Percentiles rank a stretch among this genome's conserved stretches.
These are phyloP conservation scores for Leptographium radiaticola DNA, from an alignment of 2,329 filamentous ascomycete species.

Conservation along the genomic window DNA sequence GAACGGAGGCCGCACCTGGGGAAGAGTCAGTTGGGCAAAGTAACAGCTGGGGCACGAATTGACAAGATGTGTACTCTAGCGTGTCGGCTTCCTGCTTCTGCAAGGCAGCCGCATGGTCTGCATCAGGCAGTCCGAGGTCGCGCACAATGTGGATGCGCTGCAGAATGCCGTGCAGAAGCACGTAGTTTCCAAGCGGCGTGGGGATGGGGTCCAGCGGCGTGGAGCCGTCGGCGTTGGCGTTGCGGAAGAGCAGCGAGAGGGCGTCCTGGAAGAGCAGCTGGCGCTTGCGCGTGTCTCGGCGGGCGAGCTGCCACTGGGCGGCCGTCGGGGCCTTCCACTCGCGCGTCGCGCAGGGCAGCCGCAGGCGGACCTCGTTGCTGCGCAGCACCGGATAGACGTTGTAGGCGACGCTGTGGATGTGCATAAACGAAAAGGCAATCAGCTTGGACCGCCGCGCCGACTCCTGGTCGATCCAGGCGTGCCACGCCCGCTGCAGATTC, in stretches of 20 bases:
- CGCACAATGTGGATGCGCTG: slow-evolving; percentile 39
- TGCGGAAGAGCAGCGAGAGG: slow-evolving; percentile 18
- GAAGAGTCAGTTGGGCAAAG: slow-evolving; percentile 4
- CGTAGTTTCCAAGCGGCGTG: slow-evolving; percentile 32
- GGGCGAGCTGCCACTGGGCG: slow-evolving; percentile 30
- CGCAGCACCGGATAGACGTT: slow-evolving; percentile 45
- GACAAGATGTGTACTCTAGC: neutral
- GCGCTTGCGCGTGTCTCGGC: slow-evolving; percentile 5
- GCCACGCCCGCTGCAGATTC: neutral
- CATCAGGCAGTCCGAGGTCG: neutral
- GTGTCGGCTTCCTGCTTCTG: neutral
- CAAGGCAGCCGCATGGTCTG: slow-evolving; percentile 14
- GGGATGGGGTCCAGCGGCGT: slow-evolving; percentile 14
- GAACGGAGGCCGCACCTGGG: slow-evolving; percentile 23
- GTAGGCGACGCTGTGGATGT: slow-evolving; percentile 48
- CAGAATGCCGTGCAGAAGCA: slow-evolving; percentile 39
- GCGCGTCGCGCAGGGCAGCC: slow-evolving; percentile 38
- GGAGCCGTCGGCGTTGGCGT: slow-evolving; percentile 18
- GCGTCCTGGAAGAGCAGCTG: slow-evolving; percentile 18
- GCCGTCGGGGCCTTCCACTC: slow-evolving; percentile 41
- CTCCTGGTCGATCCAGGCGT: slow-evolving; percentile 37
- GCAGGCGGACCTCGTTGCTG: slow-evolving; percentile 38
- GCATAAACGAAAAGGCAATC: slow-evolving; percentile 41
- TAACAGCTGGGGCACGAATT: neutral
- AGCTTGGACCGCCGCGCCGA: slow-evolving; percentile 39